Evolutionary conservation across 257 asterid species (phyloP), one percentile per base, ranked within the genome.

Genomic region (Cordia subcordata): DNA sequence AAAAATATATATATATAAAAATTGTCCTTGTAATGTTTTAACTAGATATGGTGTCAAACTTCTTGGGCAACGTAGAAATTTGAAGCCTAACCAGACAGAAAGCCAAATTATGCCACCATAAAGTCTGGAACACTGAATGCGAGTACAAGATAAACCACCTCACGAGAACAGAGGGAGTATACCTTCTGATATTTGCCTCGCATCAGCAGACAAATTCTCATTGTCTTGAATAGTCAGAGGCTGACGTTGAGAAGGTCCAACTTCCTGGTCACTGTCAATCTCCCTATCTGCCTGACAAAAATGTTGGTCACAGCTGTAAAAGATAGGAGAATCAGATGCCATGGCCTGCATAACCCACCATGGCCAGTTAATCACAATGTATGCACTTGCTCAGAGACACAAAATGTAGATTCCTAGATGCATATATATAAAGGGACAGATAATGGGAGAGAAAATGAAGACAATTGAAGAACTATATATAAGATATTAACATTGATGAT

Each of bases 271-370:
- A 67, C 61, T 59, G 56, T 69, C 72, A 66, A 61, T 40, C 58
- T 64, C 78, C 69, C 70, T 66, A 57, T 75, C 77, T 55, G 57
- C 77, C 64, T 72, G 80, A 57, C 71, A 70, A 62, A 84, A 78
- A 45, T 78, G 81, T 67, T 85, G 95, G 33, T 84, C 77, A 50
- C 94, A 88, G 64, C 84, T 88, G 58, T 85, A 85, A 76, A 77
- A 88, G 66, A 74, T 62, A 49, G 87, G 80, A 42, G 82, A 72
- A 64, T 85, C 91, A 53, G 88, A 74, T 68, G 74, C 60, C 63
- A 65, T 69, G 64, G 79, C 85, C 96, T 91, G 81, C 55, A 68
- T 42, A 42, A 42, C 47, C 47, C 4, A 42, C 47, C 1, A 42
- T 42, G 15, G 47, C 14, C 47, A 42, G 47, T 42, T 42, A 42